Base-by-base conservation (phyloP, 495 filamentous ascomycete genomes). In the Aspergillus wentii region DNA sequence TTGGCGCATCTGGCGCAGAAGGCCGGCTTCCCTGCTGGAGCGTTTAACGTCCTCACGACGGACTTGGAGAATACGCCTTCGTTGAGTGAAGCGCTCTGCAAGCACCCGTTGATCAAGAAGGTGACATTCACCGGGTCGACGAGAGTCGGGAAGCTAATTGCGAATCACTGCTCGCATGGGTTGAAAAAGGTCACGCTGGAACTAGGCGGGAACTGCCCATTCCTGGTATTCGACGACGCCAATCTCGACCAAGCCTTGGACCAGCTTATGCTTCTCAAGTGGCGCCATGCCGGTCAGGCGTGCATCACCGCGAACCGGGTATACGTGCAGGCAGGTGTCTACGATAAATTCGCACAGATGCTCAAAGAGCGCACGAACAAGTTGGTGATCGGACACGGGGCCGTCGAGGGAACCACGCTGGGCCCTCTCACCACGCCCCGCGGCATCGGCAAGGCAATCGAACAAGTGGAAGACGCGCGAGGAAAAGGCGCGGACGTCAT, bases 41-140 rank as follows among this genome's bases (percentile, higher is more conserved):
- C 75, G 8, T 62, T 83, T 22, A 82, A 78, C 50, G 63, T 81
- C 21, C 48, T 83, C 21, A 75, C 78, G 0, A 75, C 77, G 1
- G 26, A 29, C 58, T 59, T 17, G 49, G 79, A n/a, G 60, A 69
- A 3, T 79, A 79, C 37, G 79, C 76, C 79, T 8, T 74, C 72
- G 2, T 64, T 86, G 31, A 81, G 79, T 40, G 72, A 79, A 46
- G 74, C 80, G 3, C 67, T 88, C 20, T 85, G 82, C 46, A 70
- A 72, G 21, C 80, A 82, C 33, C 67, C 71, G 3, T 65, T 72
- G 4, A 74, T 88, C 4, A 78, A 78, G 55, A 86, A 88, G 49
- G 75, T 88, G 31, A 80, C 82, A 1, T 88, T 88, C 56, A 88
- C 83, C 3, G 83, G 83, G 30, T 80, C 75, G 20, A 83, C 79